Evolutionary conservation across 495 filamentous ascomycete species (phyloP).

Genomic region (Hypomontagnella submonticulosa): DNA sequence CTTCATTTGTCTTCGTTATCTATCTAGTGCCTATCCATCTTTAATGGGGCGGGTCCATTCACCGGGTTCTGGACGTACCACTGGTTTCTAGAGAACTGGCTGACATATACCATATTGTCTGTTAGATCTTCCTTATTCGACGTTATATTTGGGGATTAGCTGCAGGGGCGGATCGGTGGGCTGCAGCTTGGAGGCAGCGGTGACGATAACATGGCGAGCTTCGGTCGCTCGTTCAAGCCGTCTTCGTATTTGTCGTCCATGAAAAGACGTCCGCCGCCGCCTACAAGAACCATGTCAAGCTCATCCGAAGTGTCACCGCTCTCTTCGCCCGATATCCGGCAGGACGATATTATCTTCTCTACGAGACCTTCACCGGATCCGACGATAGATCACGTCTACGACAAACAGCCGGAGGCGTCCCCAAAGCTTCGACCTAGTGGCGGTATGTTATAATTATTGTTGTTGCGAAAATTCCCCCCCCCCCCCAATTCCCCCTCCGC

Average conservation of each 20-base stretch:
- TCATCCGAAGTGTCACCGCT: slow-evolving; percentile 51
- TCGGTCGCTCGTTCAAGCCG: slow-evolving; percentile 54
- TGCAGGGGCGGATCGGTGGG: slow-evolving; percentile 13
- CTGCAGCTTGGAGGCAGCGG: slow-evolving; percentile 8
- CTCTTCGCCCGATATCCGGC: slow-evolving; percentile 42
- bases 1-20: neutral
- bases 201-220: slow-evolving; percentile 46
- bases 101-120: slow-evolving; percentile 16
- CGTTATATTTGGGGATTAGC: slow-evolving; percentile 10
- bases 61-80: slow-evolving; percentile 4
- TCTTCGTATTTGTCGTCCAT: slow-evolving; percentile 51
- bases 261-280: slow-evolving; percentile 47
- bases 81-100: slow-evolving; percentile 6
- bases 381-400: slow-evolving; percentile 30
- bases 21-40: neutral
- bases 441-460: slow-evolving; percentile 37
- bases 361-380: slow-evolving; percentile 41
- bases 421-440: slow-evolving; percentile 33
- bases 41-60: neutral
- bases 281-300: slow-evolving; percentile 49
- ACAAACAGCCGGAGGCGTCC: slow-evolving; percentile 27
- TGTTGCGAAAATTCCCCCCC: neutral
- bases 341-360: slow-evolving; percentile 46
- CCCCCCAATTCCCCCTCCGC: no score
- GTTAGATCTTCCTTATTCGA: slow-evolving; percentile 15